These are phyloP conservation scores for Neurospora sp. DNA, from an alignment of 495 filamentous ascomycete genomes.

Conservation along the genomic window DNA sequence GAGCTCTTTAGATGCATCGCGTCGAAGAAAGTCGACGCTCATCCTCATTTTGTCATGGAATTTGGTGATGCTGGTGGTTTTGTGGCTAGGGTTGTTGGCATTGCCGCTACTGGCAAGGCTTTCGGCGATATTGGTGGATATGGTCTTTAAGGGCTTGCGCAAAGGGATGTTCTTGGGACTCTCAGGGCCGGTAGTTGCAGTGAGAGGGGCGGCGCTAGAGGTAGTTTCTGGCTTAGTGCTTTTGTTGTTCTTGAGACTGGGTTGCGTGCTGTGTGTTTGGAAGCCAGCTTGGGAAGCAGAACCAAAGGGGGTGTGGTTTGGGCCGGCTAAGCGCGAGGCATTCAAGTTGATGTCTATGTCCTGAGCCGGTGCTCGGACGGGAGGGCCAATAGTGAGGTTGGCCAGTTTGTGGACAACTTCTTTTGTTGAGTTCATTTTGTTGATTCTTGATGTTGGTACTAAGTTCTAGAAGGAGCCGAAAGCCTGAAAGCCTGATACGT, in stretches of 20 bases:
- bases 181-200: neutral
- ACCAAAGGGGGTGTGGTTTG: neutral
- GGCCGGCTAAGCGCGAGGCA: neutral
- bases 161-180: neutral
- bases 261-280: neutral
- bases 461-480: too few relatives aligned
- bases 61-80: neutral
- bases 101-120: neutral
- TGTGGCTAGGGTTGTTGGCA: neutral
- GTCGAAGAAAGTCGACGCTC: neutral
- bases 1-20: neutral
- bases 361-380: neutral
- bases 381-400: neutral
- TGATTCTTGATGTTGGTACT: neutral
- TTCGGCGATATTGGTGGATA: neutral
- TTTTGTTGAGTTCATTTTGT: neutral
- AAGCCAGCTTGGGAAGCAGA: neutral
- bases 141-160: neutral
- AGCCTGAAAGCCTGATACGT: neutral
- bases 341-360: too few relatives aligned
- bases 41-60: neutral
- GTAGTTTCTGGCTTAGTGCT: neutral
- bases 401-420: neutral
- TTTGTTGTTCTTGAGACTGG: neutral
- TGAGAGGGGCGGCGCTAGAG: neutral